Conservation (phyloP, 345 rosid species). For the Salix arbutifolia region DNA sequence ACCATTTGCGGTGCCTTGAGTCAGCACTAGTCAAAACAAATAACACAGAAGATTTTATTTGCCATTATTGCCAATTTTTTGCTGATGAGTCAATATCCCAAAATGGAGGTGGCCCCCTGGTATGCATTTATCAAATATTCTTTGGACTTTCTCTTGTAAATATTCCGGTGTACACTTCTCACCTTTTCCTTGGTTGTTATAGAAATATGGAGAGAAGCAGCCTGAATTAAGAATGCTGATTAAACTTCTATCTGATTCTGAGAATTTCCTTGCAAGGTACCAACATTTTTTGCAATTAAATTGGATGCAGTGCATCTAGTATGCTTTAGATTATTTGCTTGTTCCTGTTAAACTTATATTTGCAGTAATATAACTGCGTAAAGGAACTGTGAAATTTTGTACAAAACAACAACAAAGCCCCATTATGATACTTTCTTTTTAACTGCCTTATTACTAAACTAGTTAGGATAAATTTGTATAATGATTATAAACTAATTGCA, state of each 20-base stretch:
- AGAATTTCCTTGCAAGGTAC: slow-evolving; percentile 46
- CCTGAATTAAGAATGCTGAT: slow-evolving; percentile 36
- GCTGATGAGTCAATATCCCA: slow-evolving; percentile 24
- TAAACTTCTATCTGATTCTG: slow-evolving; percentile 39
- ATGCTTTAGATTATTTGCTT: neutral
- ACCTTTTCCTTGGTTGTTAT: slow-evolving; percentile 15
- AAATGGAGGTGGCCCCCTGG: slow-evolving; percentile 35
- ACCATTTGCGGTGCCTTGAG: slow-evolving; percentile 51
- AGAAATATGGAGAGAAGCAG: slow-evolving; percentile 38
- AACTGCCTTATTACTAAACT: no score
- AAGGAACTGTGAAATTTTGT: no score
- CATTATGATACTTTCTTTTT: no score
- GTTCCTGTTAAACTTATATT: neutral
- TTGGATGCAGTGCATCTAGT: neutral
- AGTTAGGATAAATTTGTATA: no score
- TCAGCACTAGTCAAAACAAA: slow-evolving; percentile 16
- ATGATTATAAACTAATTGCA: no score
- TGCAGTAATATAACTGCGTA: no score
- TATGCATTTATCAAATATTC: slow-evolving; percentile 23
- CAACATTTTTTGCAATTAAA: no score
- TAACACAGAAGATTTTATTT: slow-evolving; percentile 26
- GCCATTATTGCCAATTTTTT: slow-evolving; percentile 43
- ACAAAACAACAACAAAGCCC: no score
- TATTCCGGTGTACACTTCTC: slow-evolving; percentile 17
- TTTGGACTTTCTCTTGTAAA: neutral